These are phyloP conservation scores for Lophiotrema nucula DNA, from an alignment of 495 filamentous ascomycete genomes.

Conservation along the genomic window DNA sequence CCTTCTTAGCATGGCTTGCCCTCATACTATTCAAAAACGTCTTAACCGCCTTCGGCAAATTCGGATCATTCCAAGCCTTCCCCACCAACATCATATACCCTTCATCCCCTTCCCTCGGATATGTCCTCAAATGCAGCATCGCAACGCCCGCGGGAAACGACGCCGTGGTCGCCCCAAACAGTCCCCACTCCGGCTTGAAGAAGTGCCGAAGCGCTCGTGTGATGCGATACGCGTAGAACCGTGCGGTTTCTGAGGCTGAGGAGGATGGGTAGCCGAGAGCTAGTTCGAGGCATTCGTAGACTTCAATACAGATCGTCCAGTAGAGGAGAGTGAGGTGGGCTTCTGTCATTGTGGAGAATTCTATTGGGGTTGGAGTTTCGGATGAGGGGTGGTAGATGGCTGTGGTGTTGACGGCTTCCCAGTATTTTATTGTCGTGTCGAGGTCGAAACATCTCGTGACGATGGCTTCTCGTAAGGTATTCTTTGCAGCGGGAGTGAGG, in stretches of 20 bases:
- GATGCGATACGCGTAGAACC: background rate
- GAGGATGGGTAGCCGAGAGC: background rate
- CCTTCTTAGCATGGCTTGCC: no score
- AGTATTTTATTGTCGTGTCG: background rate
- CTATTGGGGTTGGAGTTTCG: background rate
- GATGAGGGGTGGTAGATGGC: background rate
- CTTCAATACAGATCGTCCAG: background rate
- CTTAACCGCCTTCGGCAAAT: background rate
- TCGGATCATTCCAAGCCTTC: background rate
- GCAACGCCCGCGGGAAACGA: background rate
- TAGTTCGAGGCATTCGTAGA: background rate
- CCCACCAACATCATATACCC: background rate
- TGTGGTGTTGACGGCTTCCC: background rate
- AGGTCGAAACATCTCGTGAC: background rate
- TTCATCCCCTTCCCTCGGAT: background rate
- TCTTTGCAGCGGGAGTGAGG: background rate
- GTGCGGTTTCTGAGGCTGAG: background rate
- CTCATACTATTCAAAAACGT: conserved; percentile 1
- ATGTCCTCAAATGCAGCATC: background rate
- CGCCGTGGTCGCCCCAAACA: background rate
- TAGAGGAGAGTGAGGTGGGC: conserved; percentile 5
- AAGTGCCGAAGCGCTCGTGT: background rate
- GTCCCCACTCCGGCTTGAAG: background rate
- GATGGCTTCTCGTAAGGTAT: background rate
- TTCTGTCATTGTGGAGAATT: background rate